A percentile compares a stretch with the other conserved stretches of the same genome.
Evolutionary conservation across 1,284 basidiomycete genomes (phyloP).

Genomic region (Garcileccinum viscosum): DNA sequence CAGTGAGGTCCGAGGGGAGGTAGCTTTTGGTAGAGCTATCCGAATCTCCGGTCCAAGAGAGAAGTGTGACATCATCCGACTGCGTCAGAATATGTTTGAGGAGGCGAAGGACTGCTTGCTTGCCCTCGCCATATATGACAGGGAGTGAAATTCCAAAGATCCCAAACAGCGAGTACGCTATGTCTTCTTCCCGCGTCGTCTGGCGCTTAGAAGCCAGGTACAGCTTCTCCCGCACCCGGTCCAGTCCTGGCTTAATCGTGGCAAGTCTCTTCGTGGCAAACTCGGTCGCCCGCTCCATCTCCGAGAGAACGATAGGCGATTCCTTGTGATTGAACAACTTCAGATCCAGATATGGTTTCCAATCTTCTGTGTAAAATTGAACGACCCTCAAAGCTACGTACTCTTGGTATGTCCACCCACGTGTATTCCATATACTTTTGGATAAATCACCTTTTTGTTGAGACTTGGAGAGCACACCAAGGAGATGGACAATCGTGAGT

Average conservation of each 20-base stretch:
- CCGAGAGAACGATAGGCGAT: conserved; percentile 1
- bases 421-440: conserved; percentile 3
- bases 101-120: not conserved
- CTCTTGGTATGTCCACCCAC: conserved; percentile 19
- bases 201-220: not conserved
- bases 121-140: not conserved
- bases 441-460: not conserved
- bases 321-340: conserved; percentile 16
- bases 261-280: not conserved
- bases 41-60: too few species aligned
- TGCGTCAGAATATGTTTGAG: too few species aligned
- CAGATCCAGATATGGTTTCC: conserved; percentile 19
- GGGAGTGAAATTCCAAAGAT: not conserved
- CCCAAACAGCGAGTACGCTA: not conserved
- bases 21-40: too few species aligned
- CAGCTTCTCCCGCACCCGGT: not conserved
- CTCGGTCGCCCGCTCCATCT: not conserved
- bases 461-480: not conserved
- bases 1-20: too few species aligned
- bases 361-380: conserved; percentile 18
- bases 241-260: not conserved
- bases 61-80: too few species aligned
- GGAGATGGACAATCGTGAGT: conserved; percentile 12
- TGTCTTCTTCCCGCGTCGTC: not conserved
- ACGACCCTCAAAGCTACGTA: conserved; percentile 6